A percentile compares a stretch with the other conserved stretches of the same genome.
phyloP scores from a whole-genome alignment of 2,329 filamentous ascomycete species.

The Westerdykella sp. region DNA sequence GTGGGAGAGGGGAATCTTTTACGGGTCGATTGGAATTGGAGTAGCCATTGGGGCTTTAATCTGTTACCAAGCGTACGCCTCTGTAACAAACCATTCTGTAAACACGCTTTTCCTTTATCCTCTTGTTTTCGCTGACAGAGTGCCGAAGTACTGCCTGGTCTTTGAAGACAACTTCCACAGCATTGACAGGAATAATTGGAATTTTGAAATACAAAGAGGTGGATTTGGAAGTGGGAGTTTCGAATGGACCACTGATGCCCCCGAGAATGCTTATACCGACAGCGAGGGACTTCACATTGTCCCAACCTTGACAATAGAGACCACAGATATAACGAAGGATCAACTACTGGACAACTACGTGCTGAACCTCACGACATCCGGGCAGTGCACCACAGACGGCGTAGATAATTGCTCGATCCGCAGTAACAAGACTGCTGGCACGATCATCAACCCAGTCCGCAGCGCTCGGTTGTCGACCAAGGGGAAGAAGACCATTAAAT shows the following conservation, averaged over 20 bases:
- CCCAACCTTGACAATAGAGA: constrained; percentile 61
- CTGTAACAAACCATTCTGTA: constrained; percentile 15
- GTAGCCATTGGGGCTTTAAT: constrained; percentile 17
- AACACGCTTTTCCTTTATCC: not conserved
- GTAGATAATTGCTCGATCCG: constrained; percentile 57
- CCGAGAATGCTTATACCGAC: constrained; percentile 67
- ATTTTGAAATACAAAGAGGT: constrained; percentile 64
- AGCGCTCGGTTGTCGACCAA: constrained; percentile 72
- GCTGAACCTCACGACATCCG: constrained; percentile 32
- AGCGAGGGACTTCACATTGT: constrained; percentile 65
- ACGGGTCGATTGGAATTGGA: constrained; percentile 14
- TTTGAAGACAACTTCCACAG: constrained; percentile 55
- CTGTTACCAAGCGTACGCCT: constrained; percentile 16
- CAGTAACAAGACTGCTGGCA: constrained; percentile 69
- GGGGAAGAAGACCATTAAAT: constrained; percentile 63
- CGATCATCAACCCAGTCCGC: constrained; percentile 66
- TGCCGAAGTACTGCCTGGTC: constrained; percentile 13
- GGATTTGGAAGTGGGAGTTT: constrained; percentile 66
- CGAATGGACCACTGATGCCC: constrained; percentile 61
- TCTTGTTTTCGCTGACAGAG: constrained; percentile 2
- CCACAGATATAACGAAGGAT: constrained; percentile 57
- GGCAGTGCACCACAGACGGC: constrained; percentile 61
- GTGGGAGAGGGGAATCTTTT: constrained; percentile 18
- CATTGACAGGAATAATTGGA: constrained; percentile 58
- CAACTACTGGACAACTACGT: constrained; percentile 52